A percentile compares a stretch with the other conserved stretches of the same genome.
Evolutionary conservation across 306 rosid species (phyloP).

Genomic region (Fagus sylvatica): DNA sequence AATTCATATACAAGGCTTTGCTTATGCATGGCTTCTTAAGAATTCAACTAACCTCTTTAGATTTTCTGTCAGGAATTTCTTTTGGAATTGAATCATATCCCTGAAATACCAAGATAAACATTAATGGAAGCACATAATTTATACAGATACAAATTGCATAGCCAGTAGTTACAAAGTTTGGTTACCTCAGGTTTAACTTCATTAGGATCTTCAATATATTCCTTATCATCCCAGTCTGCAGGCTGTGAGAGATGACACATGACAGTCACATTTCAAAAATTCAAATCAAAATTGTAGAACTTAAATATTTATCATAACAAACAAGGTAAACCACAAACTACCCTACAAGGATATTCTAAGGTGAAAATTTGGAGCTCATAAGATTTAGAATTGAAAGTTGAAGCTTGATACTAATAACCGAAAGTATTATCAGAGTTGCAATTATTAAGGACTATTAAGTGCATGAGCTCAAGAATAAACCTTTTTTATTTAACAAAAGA

Average conservation of each 20-base stretch:
- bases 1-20: not conserved
- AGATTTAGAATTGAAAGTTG: conserved; percentile 9
- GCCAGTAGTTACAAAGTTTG: conserved; percentile 2
- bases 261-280: conserved; percentile 18
- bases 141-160: conserved; percentile 18
- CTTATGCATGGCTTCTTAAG: not conserved
- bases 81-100: conserved; percentile 87
- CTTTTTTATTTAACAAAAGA: no score
- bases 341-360: not conserved
- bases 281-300: not conserved
- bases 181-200: conserved; percentile 53
- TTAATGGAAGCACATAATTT: conserved; percentile 18
- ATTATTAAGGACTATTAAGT: conserved; percentile 12
- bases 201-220: conserved; percentile 47
- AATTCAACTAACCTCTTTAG: conserved; percentile 66
- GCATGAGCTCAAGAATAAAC: conserved; percentile 27
- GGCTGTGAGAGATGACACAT: conserved; percentile 39
- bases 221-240: conserved; percentile 57
- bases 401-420: conserved; percentile 12
- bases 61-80: conserved; percentile 85
- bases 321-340: not conserved
- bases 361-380: not conserved
- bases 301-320: not conserved
- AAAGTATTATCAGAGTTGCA: conserved; percentile 13
- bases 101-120: conserved; percentile 47